These are phyloP conservation scores for Candida dajiaensis DNA, from an alignment of 805 yeast genomes.

Conservation along the genomic window DNA sequence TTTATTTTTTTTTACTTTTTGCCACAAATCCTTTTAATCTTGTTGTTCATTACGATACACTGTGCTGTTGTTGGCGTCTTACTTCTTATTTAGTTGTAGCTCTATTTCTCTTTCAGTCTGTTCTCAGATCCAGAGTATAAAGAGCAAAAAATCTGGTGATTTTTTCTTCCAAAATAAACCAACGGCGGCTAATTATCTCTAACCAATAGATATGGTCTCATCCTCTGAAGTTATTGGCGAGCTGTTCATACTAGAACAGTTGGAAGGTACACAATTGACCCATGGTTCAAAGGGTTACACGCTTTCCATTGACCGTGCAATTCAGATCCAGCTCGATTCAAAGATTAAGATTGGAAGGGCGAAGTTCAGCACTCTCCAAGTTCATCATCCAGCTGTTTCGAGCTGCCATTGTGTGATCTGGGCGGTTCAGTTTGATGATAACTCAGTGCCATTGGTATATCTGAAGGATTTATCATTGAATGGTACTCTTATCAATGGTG, in stretches of 20 bases:
- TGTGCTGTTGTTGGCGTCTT: neutral
- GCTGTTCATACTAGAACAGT: neutral
- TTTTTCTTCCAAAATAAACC: neutral
- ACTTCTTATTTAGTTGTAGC: neutral
- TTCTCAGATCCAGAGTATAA: neutral
- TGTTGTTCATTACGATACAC: no score
- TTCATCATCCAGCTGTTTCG: constrained; percentile 37
- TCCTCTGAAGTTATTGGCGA: neutral
- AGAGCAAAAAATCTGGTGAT: neutral
- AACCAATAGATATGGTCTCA: neutral
- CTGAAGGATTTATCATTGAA: constrained; percentile 46
- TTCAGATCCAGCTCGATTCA: neutral
- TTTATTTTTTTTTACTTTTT: neutral
- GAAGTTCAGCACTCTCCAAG: constrained; percentile 25
- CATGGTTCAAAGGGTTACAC: neutral
- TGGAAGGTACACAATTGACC: no score
- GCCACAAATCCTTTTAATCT: no score
- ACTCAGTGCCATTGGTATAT: constrained; percentile 41
- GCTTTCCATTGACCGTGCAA: neutral
- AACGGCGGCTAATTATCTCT: neutral
- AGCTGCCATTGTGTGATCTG: constrained; percentile 42
- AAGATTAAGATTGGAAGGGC: constrained; percentile 39
- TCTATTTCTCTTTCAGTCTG: no score
- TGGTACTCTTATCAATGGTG: constrained; percentile 43
- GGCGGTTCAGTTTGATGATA: constrained; percentile 44